Evolutionary conservation across 176 grass and related monocot species (phyloP), one percentile per base, ranked within the genome.

Genomic region (Raddia distichophylla): DNA sequence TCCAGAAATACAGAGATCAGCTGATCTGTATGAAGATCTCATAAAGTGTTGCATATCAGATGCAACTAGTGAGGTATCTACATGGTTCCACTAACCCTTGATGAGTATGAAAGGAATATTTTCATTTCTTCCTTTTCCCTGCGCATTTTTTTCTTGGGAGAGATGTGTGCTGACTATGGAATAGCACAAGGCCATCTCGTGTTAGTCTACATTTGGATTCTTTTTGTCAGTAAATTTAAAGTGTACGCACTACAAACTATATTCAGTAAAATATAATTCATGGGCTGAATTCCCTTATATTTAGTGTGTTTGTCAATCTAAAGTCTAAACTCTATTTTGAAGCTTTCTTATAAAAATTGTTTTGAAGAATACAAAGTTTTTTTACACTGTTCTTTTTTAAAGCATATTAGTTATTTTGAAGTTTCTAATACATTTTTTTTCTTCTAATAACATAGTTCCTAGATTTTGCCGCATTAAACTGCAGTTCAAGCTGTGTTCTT

Each of bases 31-130:
- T 76, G 92, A 98, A 93, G 90, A 94, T 54, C 75, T 98, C 51
- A 98, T 98, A 77, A 98, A 90, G 81, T 93, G 92, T 34, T 93
- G 92, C 48, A 91, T 98, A 83, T 81, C 59, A 79, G 95, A 98
- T 89, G 90, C 92, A 51, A 93, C 86, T 63, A 87, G 50, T 72
- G 95, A 98, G 95, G 95, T 98, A 93, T 73, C 83, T 86, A 51
- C 80, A 52, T 46, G 27, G 6, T 51, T 50, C 47, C 54, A 47
- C 62, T 67, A 3, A 15, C 20, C 10, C 2, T 70, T 65, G 32
- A 73, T 2, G 18, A 43, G 32, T 71, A 49, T 37, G n/a, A 19
- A 49, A 40, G 55, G 3, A 16, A 62, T 12, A 62, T 61, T 58
- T 60, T 62, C 27, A 63, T 54, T 32, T 37, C 0, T 27, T 72